Percentiles rank a stretch among this genome's conserved stretches.
Conservation (phyloP, 129 eudicot genomes). For the Gnaphalium uliginosum region DNA sequence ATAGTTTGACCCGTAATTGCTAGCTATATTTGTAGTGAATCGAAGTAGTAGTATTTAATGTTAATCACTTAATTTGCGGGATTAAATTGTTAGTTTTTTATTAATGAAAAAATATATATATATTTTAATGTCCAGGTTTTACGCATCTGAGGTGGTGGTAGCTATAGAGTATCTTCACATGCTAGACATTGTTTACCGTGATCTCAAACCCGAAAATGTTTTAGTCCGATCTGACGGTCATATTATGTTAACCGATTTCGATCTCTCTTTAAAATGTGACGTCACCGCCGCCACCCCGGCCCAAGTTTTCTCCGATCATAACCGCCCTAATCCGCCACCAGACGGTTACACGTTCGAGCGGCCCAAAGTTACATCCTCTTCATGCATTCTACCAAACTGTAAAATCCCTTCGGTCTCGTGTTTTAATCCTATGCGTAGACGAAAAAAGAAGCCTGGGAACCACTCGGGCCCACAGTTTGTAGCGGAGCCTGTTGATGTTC, state of each 20-base stretch:
- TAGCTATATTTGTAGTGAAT: slow-evolving; percentile 11
- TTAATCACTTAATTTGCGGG: slow-evolving; percentile 16
- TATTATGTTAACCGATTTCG: slow-evolving; percentile 92
- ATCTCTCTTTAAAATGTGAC: slow-evolving; percentile 82
- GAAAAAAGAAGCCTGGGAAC: slow-evolving; percentile 61
- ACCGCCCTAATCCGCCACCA: slow-evolving; percentile 32
- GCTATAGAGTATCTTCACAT: slow-evolving; percentile 93
- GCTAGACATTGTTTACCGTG: slow-evolving; percentile 97
- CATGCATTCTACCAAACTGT: slow-evolving; percentile 88
- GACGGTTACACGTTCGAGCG: slow-evolving; percentile 39
- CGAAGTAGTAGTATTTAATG: slow-evolving; percentile 1
- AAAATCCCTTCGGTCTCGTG: slow-evolving; percentile 90
- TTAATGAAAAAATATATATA: not conserved
- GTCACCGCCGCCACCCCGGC: slow-evolving; percentile 76
- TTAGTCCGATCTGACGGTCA: slow-evolving; percentile 91
- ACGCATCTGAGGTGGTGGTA: slow-evolving; percentile 88
- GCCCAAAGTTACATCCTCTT: slow-evolving; percentile 59
- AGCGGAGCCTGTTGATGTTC: slow-evolving; percentile 84
- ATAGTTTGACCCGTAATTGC: slow-evolving; percentile 30
- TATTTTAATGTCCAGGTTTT: slow-evolving; percentile 71
- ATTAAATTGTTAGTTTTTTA: not conserved
- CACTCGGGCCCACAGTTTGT: slow-evolving; percentile 68
- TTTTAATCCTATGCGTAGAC: slow-evolving; percentile 61
- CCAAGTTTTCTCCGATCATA: slow-evolving; percentile 54
- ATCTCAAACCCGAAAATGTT: slow-evolving; percentile 94